phyloP scores from a whole-genome alignment of 345 rosid genomes.

The Punica granatum region DNA sequence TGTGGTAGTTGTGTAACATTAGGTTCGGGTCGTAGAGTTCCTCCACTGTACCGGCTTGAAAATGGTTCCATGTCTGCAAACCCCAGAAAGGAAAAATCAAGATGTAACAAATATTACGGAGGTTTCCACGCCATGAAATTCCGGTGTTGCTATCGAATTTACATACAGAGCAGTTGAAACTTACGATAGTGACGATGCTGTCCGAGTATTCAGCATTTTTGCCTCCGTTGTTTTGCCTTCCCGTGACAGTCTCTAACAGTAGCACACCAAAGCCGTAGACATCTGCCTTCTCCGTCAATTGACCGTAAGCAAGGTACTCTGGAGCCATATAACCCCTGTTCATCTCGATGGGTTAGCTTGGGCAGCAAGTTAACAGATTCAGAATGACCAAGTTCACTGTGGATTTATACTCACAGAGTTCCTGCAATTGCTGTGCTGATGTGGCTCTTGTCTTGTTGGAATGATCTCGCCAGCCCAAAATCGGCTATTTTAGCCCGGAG shows the following conservation, averaged over 20 bases:
- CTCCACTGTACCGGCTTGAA: slow-evolving; percentile 55
- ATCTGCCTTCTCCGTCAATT: slow-evolving; percentile 86
- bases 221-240: slow-evolving; percentile 67
- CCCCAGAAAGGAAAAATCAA: neutral
- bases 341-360: slow-evolving; percentile 6
- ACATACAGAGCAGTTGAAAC: slow-evolving; percentile 10
- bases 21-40: slow-evolving; percentile 69
- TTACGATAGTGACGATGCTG: slow-evolving; percentile 67
- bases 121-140: too few species aligned
- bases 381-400: neutral
- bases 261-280: slow-evolving; percentile 88
- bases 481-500: slow-evolving; percentile 87
- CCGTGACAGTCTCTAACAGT: slow-evolving; percentile 70
- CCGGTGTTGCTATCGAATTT: too few species aligned
- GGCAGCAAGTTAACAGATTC: neutral
- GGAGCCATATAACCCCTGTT: slow-evolving; percentile 96
- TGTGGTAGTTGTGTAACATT: slow-evolving; percentile 29
- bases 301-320: slow-evolving; percentile 86
- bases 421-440: slow-evolving; percentile 98
- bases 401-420: slow-evolving; percentile 53
- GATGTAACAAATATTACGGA: neutral
- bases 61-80: slow-evolving; percentile 67
- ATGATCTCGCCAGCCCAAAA: slow-evolving; percentile 90
- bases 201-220: slow-evolving; percentile 68
- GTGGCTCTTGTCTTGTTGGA: slow-evolving; percentile 84